phyloP scores from a whole-genome alignment of 1,139 yeast species.

The Yamadazyma buinensis region DNA sequence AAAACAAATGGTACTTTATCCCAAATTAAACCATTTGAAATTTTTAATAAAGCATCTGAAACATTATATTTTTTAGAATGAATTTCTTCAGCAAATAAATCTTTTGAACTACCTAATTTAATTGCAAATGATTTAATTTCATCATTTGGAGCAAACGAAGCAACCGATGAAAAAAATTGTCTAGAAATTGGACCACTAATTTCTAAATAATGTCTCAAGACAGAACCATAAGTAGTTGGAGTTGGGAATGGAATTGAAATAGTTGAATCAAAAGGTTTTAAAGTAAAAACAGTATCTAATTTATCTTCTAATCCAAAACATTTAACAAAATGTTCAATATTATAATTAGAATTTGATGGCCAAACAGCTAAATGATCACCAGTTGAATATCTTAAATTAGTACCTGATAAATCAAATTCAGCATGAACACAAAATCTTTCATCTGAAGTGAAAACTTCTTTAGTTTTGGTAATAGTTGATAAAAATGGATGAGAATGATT shows the following conservation, averaged over 20 bases:
- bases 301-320: constrained; percentile 60
- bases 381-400: constrained; percentile 80
- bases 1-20: constrained; percentile 75
- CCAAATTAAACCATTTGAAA: constrained; percentile 72
- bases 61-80: constrained; percentile 61
- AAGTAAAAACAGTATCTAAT: constrained; percentile 54
- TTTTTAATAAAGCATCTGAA: constrained; percentile 64
- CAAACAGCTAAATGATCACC: constrained; percentile 96
- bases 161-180: constrained; percentile 73
- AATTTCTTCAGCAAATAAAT: constrained; percentile 60
- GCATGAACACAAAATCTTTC: constrained; percentile 84
- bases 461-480: constrained; percentile 59
- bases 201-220: constrained; percentile 82
- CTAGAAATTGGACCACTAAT: constrained; percentile 93
- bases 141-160: constrained; percentile 76
- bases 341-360: constrained; percentile 85
- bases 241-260: constrained; percentile 73
- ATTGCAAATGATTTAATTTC: constrained; percentile 50
- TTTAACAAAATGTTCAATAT: constrained; percentile 58
- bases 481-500: constrained; percentile 80
- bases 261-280: constrained; percentile 74
- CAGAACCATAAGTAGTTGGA: constrained; percentile 88
- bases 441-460: constrained; percentile 65
- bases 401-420: constrained; percentile 75
- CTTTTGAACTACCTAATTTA: constrained; percentile 66